Percentiles rank a stretch among this genome's conserved stretches.
Conservation (phyloP, 176 grass and related monocot genomes). For the Zoysia pacifica region DNA sequence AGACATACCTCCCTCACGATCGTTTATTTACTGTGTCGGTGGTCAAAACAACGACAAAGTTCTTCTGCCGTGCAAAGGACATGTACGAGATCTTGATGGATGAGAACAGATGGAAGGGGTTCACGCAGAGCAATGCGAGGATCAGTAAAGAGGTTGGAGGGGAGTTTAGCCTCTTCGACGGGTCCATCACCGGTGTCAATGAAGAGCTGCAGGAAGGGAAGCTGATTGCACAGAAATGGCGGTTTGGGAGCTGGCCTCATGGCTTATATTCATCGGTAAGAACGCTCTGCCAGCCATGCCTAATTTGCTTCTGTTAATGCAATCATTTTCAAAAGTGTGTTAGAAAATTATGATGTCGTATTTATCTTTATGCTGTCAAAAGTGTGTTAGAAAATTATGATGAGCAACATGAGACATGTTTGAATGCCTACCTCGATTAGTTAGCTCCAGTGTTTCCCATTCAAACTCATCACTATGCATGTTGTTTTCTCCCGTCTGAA, state of each 20-base stretch:
- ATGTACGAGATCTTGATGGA: constrained; percentile 97
- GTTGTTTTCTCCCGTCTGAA: not conserved
- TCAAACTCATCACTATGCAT: not conserved
- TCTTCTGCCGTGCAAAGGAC: constrained; percentile 78
- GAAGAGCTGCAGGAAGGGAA: constrained; percentile 94
- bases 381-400: not conserved
- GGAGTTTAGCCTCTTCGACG: constrained; percentile 86
- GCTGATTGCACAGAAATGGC: constrained; percentile 92
- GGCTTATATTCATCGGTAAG: constrained; percentile 73
- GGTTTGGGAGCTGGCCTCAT: constrained; percentile 83
- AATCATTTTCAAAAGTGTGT: not conserved
- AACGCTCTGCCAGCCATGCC: not conserved
- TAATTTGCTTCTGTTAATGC: not conserved
- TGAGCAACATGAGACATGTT: not conserved
- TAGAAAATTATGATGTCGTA: not conserved
- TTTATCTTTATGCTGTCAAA: not conserved
- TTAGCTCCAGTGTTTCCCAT: not conserved
- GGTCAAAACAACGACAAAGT: too few species aligned
- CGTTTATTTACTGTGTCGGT: too few species aligned
- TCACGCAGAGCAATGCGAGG: constrained; percentile 94
- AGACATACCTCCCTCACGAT: too few species aligned
- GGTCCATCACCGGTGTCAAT: constrained; percentile 79
- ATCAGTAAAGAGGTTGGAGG: constrained; percentile 92
- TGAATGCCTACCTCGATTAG: not conserved
- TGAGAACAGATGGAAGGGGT: constrained; percentile 96